Percentiles rank a stretch among this genome's conserved stretches.
These are phyloP conservation scores for Auxenochlorella pyrenoidosa DNA, from an alignment of 139 green algal genomes.

Conservation along the genomic window DNA sequence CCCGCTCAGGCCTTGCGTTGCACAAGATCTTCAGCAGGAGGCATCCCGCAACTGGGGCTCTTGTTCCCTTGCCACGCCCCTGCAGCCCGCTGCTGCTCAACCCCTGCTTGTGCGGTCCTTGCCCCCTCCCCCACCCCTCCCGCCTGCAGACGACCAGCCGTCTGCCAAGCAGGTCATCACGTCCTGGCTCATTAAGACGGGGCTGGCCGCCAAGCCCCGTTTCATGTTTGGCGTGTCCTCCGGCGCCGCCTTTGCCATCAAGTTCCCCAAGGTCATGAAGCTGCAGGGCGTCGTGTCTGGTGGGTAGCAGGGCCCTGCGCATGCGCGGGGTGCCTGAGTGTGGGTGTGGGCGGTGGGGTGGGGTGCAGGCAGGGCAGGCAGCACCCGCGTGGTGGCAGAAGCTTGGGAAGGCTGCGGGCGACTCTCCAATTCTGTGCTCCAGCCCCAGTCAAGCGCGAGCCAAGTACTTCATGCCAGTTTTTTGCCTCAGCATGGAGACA, in stretches of 20 bases:
- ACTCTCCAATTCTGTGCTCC: no score
- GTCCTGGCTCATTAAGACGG: neutral
- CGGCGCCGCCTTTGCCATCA: slow-evolving; percentile 12
- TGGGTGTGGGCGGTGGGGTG: neutral
- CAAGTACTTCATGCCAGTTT: no score
- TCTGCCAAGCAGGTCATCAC: neutral
- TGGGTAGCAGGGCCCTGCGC: neutral
- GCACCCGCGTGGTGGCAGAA: no score
- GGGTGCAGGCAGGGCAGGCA: neutral
- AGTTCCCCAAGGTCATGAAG: neutral
- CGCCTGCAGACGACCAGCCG: slow-evolving; percentile 4
- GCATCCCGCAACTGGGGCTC: no score
- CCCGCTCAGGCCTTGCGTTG: no score
- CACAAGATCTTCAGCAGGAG: no score
- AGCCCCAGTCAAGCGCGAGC: no score
- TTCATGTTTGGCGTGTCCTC: slow-evolving; percentile 25
- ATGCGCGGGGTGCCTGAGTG: no score
- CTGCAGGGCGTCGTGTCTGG: slow-evolving; percentile 11
- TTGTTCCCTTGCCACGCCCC: no score
- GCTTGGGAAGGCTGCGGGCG: no score
- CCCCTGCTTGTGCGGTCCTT: neutral
- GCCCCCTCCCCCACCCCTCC: no score
- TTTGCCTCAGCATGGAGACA: no score
- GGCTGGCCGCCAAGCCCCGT: neutral
- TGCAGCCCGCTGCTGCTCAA: neutral